Base-by-base conservation (phyloP, 2,329 filamentous ascomycete species). In the Monosporascus sp. region DNA sequence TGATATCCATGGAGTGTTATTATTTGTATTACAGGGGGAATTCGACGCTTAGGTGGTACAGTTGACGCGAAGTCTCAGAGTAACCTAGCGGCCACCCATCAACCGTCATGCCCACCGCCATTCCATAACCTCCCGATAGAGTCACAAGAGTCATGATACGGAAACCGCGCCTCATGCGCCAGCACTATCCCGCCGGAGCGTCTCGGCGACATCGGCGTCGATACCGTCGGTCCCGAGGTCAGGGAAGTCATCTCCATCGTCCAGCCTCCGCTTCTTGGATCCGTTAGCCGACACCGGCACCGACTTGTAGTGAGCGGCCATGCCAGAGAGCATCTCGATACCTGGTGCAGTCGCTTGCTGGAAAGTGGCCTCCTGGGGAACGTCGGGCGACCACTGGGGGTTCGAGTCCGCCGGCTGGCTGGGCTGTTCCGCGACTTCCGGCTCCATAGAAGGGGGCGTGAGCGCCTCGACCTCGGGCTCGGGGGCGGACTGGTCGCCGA, bases 401-500 rank as follows among this genome's bases (percentile, higher is more conserved):
- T 61, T 55, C n/a, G 57, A 53, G 14, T 57, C 55, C 35, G 49
- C 57, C 43, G 24, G 52, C 41, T 55, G 60, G 48, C 41, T 60
- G 52, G 55, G 58, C 9, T 60, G 51, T 37, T 56, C 53, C 6
- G 58, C 54, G 7, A 49, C 31, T 15, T 64, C 63, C 17, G 54
- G 58, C 47, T 63, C 60, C 55, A 83, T 79, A 2, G 84, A 75
- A 1, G 88, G 89, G n/a, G 91, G 92, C 0, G 92, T 97, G 52
- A 97, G 78, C 6, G 86, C 88, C 69, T 97, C 93, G 53, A 96
- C 80, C 60, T 92, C 84, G 1, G 83, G 82, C 58, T 90, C 88
- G 25, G 77, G 69, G 15, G 70, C 69, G 3, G 75, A 74, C 56
- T 71, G 78, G 38, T 70, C 72, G n/a, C 69, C 70, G 37, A 76